These are phyloP conservation scores for Diplodia seriata DNA, from an alignment of 2,329 filamentous ascomycete species.

Conservation along the genomic window DNA sequence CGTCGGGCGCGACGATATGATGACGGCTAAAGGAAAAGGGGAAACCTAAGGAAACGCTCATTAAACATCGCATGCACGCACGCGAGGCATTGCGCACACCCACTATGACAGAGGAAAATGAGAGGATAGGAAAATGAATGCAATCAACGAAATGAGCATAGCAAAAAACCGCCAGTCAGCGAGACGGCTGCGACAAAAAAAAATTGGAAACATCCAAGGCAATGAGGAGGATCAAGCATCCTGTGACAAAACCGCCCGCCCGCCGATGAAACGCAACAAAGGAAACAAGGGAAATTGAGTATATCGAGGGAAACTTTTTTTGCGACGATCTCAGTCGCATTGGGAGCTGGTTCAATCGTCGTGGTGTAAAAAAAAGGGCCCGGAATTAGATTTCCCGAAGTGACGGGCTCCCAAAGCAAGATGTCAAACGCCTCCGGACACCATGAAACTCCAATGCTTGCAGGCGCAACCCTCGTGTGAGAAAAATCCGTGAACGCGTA, in stretches of 20 bases:
- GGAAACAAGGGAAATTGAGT: slow-evolving; percentile 20
- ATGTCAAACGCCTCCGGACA: slow-evolving; percentile 30
- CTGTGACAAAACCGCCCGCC: background rate
- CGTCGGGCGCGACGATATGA: slow-evolving; percentile 2
- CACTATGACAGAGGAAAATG: slow-evolving; percentile 19
- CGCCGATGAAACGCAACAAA: slow-evolving; percentile 25
- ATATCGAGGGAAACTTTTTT: slow-evolving; percentile 31
- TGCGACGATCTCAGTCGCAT: slow-evolving; percentile 21
- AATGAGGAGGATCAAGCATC: background rate
- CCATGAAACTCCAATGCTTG: slow-evolving; percentile 33
- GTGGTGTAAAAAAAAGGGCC: slow-evolving; percentile 13
- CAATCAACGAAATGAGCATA: slow-evolving; percentile 1
- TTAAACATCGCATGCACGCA: slow-evolving; percentile 31
- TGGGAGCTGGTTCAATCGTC: slow-evolving; percentile 21
- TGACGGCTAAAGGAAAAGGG: slow-evolving; percentile 15
- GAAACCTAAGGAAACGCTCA: slow-evolving; percentile 28
- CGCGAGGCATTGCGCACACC: slow-evolving; percentile 21
- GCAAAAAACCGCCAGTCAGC: slow-evolving; percentile 20
- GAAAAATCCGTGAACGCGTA: slow-evolving; percentile 32
- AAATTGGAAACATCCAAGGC: background rate
- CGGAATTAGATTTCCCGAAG: slow-evolving; percentile 27
- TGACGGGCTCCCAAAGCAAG: slow-evolving; percentile 24
- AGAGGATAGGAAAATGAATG: slow-evolving; percentile 20
- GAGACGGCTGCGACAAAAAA: background rate
- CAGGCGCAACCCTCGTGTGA: slow-evolving; percentile 28